These are phyloP conservation scores for Aureobasidium sp. DNA, from an alignment of 2,329 filamentous ascomycete species.

Conservation along the genomic window DNA sequence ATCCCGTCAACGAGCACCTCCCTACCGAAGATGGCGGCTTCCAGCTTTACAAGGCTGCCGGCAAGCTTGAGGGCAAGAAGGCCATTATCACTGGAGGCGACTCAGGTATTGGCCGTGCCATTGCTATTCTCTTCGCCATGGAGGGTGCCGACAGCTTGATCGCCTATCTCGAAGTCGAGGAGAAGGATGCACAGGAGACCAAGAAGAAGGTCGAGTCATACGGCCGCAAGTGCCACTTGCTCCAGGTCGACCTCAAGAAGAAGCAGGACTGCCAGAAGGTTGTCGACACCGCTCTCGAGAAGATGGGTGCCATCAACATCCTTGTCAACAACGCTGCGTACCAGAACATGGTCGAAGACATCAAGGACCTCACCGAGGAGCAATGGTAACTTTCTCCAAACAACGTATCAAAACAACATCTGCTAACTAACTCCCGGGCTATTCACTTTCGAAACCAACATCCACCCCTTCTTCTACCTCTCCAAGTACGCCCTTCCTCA, in stretches of 20 bases:
- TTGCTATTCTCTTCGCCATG: constrained; percentile 70
- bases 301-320: constrained; percentile 65
- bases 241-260: constrained; percentile 58
- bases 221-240: constrained; percentile 57
- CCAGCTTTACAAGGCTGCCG: constrained; percentile 65
- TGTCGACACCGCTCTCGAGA: constrained; percentile 58
- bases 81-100: constrained; percentile 78
- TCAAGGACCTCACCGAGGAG: constrained; percentile 59
- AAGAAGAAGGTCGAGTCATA: constrained; percentile 61
- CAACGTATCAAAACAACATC: too few species aligned
- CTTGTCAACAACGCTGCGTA: constrained; percentile 65
- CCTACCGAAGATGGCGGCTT: constrained; percentile 62
- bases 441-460: constrained; percentile 74
- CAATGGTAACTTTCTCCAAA: constrained; percentile 47
- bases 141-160: constrained; percentile 71
- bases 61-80: constrained; percentile 67
- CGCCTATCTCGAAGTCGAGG: constrained; percentile 62
- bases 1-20: constrained; percentile 57
- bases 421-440: constrained; percentile 32
- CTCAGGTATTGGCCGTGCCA: constrained; percentile 68
- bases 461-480: constrained; percentile 74
- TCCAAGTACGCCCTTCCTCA: constrained; percentile 70
- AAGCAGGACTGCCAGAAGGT: constrained; percentile 62
- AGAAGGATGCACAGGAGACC: constrained; percentile 68
- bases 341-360: constrained; percentile 66